phyloP scores from a whole-genome alignment of 2,329 filamentous ascomycete species.

The Botrytis elliptica region DNA sequence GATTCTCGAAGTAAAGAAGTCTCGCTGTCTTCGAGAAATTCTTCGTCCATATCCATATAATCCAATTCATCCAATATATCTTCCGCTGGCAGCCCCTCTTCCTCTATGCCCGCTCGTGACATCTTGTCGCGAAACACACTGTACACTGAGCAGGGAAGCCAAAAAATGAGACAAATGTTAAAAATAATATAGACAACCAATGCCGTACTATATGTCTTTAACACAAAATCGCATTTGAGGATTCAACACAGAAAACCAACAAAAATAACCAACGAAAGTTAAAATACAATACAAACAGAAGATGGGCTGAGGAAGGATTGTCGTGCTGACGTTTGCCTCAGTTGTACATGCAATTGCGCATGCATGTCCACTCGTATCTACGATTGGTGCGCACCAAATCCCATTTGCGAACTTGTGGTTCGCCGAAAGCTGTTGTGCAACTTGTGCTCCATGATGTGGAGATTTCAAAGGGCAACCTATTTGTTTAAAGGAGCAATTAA shows the following conservation, averaged over 20 bases:
- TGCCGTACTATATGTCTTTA: not conserved
- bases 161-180: not conserved
- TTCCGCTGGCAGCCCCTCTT: not conserved
- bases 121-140: constrained; percentile 1
- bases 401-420: constrained; percentile 1
- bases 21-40: not conserved
- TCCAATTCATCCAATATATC: constrained; percentile 4
- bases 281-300: not conserved
- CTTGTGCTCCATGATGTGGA: constrained; percentile 13
- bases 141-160: not conserved
- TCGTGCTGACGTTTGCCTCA: constrained; percentile 3
- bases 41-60: constrained; percentile 6
- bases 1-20: constrained; percentile 12
- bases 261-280: not conserved
- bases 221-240: not conserved
- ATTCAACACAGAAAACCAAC: not conserved
- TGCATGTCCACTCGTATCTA: constrained; percentile 12
- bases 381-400: not conserved
- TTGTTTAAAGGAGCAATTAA: not conserved
- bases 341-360: not conserved
- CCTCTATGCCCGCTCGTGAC: not conserved
- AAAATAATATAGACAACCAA: constrained; percentile 4
- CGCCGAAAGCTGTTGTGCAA: constrained; percentile 2
- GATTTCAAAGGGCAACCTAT: not conserved
- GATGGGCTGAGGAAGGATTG: not conserved